A percentile compares a stretch with the other conserved stretches of the same genome.
Evolutionary conservation across 805 yeast species (phyloP).

Genomic region (Martiniozyma abietophila): DNA sequence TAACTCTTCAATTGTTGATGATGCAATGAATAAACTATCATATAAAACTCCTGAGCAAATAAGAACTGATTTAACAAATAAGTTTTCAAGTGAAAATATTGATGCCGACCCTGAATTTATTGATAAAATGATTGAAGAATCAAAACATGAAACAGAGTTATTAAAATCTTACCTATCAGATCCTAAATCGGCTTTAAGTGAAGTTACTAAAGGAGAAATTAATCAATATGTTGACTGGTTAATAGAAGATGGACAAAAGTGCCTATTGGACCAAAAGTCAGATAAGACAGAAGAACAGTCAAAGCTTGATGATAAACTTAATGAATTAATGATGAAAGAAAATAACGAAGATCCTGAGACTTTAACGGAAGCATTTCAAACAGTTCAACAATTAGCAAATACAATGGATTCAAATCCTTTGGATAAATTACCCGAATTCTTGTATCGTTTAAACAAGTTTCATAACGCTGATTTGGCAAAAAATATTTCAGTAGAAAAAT

Average conservation of each 20-base stretch:
- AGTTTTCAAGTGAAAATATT: slow-evolving; percentile 19
- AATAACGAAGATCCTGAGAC: slow-evolving; percentile 15
- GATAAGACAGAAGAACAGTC: slow-evolving; percentile 4
- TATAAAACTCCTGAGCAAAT: slow-evolving; percentile 22
- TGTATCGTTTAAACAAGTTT: slow-evolving; percentile 15
- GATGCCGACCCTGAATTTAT: slow-evolving; percentile 25
- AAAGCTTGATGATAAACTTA: slow-evolving; percentile 13
- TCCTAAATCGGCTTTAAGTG: slow-evolving; percentile 10
- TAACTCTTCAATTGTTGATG: too few species aligned
- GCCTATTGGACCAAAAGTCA: slow-evolving; percentile 11
- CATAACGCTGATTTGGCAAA: slow-evolving; percentile 13
- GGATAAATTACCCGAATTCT: slow-evolving; percentile 18
- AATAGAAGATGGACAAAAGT: slow-evolving; percentile 17
- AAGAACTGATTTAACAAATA: slow-evolving; percentile 17
- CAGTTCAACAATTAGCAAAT: slow-evolving; percentile 16
- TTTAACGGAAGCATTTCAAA: slow-evolving; percentile 17
- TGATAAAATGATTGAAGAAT: slow-evolving; percentile 19
- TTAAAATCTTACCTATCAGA: slow-evolving; percentile 11
- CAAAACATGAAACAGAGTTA: slow-evolving; percentile 16
- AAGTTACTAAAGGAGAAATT: slow-evolving; percentile 17
- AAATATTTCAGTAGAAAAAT: slow-evolving; percentile 27
- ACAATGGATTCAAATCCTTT: slow-evolving; percentile 16
- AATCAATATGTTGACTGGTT: slow-evolving; percentile 21
- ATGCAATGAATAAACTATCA: slow-evolving; percentile 5
- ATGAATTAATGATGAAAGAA: slow-evolving; percentile 5